Base-by-base conservation (phyloP, 495 filamentous ascomycete genomes). In the Aspergillus conjunctus region DNA sequence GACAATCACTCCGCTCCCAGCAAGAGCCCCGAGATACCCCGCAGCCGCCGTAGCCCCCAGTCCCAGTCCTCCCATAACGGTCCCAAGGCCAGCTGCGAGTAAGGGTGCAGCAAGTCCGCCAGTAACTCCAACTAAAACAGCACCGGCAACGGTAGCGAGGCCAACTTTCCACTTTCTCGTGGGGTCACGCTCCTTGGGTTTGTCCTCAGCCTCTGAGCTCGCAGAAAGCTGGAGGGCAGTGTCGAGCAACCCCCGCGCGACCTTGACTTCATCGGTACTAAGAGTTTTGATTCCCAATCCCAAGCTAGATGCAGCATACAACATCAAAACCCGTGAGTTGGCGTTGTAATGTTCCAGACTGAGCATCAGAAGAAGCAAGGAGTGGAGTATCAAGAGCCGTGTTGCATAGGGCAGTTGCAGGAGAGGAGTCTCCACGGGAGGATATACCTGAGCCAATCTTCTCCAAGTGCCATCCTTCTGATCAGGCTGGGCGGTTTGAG, bases 51-150 rank as follows among this genome's bases (percentile, higher is more conserved):
- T 89, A 11, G 87, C 84, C 15, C 90, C 91, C 0, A 97, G 79
- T 7, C 93, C 91, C 7, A 92, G 68, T 5, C 89, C 90, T 18
- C 91, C 91, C 80, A 93, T 87, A 0, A 96, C 81, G 0, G 87
- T 87, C 34, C 93, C 92, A 45, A 97, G 80, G 0, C 91, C 89
- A 10, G 91, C 92, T 6, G 88, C 90, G 14, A 92, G 84, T 2
- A 98, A 75, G 0, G 94, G 89, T 4, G 91, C 89, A 6, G 92
- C 88, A 5, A 97, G 84, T 26, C 87, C 87, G 14, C 91, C 89
- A 7, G 90, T 96, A 2, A 97, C 77, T 3, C 88, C 90, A 49
- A 97, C 92, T 8, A 96, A 70, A 0, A 84, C 91, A 41, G 87
- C 90, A 21, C 86, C 86, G 22, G 85, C 87, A 0, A 92, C 89